These are phyloP conservation scores for Aspergillus nomiae DNA, from an alignment of 2,329 filamentous ascomycete species.

Conservation along the genomic window DNA sequence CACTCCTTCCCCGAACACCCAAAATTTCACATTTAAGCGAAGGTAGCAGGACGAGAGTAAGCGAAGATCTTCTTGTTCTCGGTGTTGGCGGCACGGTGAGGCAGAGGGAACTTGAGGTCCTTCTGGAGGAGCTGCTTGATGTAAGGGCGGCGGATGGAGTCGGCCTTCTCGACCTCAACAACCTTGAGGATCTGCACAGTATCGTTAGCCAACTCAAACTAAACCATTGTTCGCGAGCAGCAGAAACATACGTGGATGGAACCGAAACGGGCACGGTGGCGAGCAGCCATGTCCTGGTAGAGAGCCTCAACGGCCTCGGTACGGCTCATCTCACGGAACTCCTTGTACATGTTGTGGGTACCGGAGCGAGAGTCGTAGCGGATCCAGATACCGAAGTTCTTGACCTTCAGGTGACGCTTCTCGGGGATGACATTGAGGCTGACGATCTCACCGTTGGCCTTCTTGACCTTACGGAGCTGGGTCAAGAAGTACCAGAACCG, in stretches of 20 bases:
- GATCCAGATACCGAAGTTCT: slow-evolving; percentile 99
- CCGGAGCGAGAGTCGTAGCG: slow-evolving; percentile 99
- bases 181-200: slow-evolving; percentile 86
- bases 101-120: slow-evolving; percentile 96
- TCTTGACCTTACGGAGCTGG: slow-evolving; percentile 99
- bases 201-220: slow-evolving; percentile 10
- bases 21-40: slow-evolving; percentile 72
- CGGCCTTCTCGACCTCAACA: slow-evolving; percentile 91
- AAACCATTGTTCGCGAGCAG: not conserved
- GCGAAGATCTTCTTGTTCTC: slow-evolving; percentile 88
- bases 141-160: slow-evolving; percentile 96
- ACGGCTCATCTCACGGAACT: slow-evolving; percentile 99
- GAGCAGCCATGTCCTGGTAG: slow-evolving; percentile 99
- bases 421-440: slow-evolving; percentile 94
- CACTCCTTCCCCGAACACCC: slow-evolving; percentile 38
- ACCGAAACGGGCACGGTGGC: slow-evolving; percentile 96
- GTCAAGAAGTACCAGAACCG: slow-evolving; percentile 99
- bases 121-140: slow-evolving; percentile 98
- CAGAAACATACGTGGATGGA: slow-evolving; percentile 85
- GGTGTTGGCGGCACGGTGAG: slow-evolving; percentile 88
- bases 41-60: slow-evolving; percentile 91
- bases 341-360: slow-evolving; percentile 99
- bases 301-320: slow-evolving; percentile 93
- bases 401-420: slow-evolving; percentile 99
- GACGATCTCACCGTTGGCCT: slow-evolving; percentile 99